phyloP scores from a whole-genome alignment of 2,329 filamentous ascomycete genomes.

The Exophiala mesophila region DNA sequence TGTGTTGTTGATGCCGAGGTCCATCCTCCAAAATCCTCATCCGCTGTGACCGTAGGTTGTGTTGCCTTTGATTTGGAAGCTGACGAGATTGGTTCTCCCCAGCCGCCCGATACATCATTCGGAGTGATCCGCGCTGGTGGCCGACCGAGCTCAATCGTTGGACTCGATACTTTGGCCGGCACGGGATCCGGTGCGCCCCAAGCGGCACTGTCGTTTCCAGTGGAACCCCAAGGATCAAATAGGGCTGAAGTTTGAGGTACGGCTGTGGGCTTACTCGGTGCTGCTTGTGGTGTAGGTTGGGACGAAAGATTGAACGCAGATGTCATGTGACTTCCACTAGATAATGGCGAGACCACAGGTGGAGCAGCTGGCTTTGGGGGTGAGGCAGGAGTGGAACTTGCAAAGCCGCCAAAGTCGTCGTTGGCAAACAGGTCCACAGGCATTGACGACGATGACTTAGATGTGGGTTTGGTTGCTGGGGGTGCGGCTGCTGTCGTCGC shows the following conservation, averaged over 20 bases:
- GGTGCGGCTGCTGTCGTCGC: constrained; percentile 49
- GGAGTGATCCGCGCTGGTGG: constrained; percentile 46
- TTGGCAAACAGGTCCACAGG: constrained; percentile 26
- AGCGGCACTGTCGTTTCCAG: constrained; percentile 54
- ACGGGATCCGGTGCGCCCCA: constrained; percentile 66
- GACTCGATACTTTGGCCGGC: constrained; percentile 29
- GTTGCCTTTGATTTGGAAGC: constrained; percentile 30
- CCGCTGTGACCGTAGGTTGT: constrained; percentile 68
- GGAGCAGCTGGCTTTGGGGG: constrained; percentile 34
- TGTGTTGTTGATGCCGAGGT: constrained; percentile 62
- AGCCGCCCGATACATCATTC: constrained; percentile 63
- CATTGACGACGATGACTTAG: constrained; percentile 37
- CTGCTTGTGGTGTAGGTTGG: constrained; percentile 40
- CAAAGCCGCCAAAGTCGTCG: constrained; percentile 28
- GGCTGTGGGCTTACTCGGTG: constrained; percentile 33
- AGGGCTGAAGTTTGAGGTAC: constrained; percentile 33
- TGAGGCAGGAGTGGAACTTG: constrained; percentile 22
- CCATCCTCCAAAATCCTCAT: constrained; percentile 97
- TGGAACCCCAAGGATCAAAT: constrained; percentile 71
- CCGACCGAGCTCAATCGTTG: constrained; percentile 31
- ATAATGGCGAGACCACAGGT: constrained; percentile 28
- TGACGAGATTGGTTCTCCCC: constrained; percentile 45
- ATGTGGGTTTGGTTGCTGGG: constrained; percentile 37
- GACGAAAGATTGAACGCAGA: constrained; percentile 80
- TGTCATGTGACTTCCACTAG: constrained; percentile 35